Percentiles rank a stretch among this genome's conserved stretches.
Evolutionary conservation across 2,329 filamentous ascomycete species (phyloP).

Genomic region (Colletotrichum limetticola): DNA sequence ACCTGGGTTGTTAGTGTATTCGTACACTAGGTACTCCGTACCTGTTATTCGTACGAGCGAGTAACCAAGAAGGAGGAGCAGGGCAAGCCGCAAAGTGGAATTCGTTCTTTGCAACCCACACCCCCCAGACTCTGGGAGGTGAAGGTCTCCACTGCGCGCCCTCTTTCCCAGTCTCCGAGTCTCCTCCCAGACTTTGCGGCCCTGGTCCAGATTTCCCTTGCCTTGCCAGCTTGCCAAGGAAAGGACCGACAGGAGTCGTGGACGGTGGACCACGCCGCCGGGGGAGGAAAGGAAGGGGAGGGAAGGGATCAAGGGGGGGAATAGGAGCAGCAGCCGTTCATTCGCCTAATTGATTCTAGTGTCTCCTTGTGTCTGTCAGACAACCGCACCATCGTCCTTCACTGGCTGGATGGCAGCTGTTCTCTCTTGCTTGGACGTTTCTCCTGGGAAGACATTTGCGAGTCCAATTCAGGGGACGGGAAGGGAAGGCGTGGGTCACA

Average conservation of each 20-base stretch:
- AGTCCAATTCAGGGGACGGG: constrained; percentile 18
- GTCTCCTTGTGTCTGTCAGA: constrained; percentile 26
- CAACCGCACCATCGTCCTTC: background rate
- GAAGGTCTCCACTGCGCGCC: background rate
- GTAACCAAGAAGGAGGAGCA: too few species aligned
- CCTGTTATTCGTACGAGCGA: too few species aligned
- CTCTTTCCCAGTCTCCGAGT: background rate
- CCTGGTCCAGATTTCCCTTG: constrained; percentile 22
- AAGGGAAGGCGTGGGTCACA: constrained; percentile 14
- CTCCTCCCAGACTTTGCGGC: background rate
- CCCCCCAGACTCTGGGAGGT: constrained; percentile 7
- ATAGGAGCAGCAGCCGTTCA: constrained; percentile 4
- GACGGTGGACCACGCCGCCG: constrained; percentile 12
- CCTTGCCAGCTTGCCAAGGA: constrained; percentile 25
- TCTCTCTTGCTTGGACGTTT: background rate
- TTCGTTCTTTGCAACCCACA: background rate
- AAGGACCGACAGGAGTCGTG: constrained; percentile 33
- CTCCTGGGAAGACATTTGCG: constrained; percentile 8
- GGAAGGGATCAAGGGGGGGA: background rate
- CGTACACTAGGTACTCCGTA: too few species aligned
- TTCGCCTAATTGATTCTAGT: constrained; percentile 7
- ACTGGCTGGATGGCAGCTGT: constrained; percentile 15
- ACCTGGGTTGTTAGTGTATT: background rate
- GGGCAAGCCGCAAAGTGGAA: background rate
- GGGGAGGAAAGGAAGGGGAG: background rate